A percentile compares a stretch with the other conserved stretches of the same genome.
phyloP scores from a whole-genome alignment of 352 stramenopile genomes.

The Pythium rishiriense region DNA sequence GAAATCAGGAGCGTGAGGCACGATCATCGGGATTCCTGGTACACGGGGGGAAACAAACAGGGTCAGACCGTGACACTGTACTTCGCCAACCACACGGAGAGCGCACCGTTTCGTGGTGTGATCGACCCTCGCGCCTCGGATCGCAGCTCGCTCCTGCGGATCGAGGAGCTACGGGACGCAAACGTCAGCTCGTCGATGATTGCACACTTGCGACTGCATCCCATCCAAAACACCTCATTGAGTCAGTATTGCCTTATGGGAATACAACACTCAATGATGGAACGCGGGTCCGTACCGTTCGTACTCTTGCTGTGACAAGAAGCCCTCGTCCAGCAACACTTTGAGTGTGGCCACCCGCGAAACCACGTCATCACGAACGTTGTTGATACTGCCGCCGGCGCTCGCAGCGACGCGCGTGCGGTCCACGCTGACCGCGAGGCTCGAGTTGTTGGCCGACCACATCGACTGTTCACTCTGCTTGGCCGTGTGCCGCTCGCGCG shows the following conservation, averaged over 20 bases:
- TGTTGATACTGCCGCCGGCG: conserved; percentile 9
- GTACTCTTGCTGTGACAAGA: conserved; percentile 78
- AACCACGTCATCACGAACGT: conserved; percentile 57
- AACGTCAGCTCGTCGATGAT: conserved; percentile 81
- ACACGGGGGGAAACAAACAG: neutral
- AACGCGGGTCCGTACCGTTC: conserved; percentile 50
- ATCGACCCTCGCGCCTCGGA: conserved; percentile 24
- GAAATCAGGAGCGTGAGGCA: conserved; percentile 77
- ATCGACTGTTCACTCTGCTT: conserved; percentile 10
- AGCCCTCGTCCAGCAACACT: conserved; percentile 76
- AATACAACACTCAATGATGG: neutral
- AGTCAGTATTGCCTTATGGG: neutral
- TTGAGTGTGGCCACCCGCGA: conserved; percentile 71
- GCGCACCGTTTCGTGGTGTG: conserved; percentile 29
- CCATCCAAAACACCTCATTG: neutral
- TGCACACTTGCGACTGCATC: conserved; percentile 56
- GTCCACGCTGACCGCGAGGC: conserved; percentile 29
- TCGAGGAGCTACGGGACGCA: conserved; percentile 32
- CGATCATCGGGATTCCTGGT: conserved; percentile 65
- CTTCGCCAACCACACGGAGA: conserved; percentile 1
- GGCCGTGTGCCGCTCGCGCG: neutral
- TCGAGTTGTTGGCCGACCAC: conserved; percentile 13
- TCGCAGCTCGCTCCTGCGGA: conserved; percentile 17
- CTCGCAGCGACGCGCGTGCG: conserved; percentile 30
- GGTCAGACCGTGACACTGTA: neutral